Evolutionary conservation across 805 yeast genomes (phyloP).

Genomic region (Monosporozyma yasuniensis): DNA sequence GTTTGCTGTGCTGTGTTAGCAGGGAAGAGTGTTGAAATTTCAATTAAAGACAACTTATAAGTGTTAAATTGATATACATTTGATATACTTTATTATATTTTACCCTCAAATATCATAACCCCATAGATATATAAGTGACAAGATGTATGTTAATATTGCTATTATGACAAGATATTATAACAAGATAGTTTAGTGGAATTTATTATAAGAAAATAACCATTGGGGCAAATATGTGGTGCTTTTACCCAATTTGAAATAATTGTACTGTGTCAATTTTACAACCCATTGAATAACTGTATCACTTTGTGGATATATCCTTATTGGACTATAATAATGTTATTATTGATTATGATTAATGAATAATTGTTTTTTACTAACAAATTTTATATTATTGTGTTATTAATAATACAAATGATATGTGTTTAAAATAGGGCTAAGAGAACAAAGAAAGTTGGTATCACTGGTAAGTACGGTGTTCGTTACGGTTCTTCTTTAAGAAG

Average conservation of each 20-base stretch:
- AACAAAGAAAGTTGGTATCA: conserved; percentile 99
- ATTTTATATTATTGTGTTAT: not conserved
- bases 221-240: too few species aligned
- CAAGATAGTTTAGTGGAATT: too few species aligned
- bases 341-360: too few species aligned
- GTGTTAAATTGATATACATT: not conserved
- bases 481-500: conserved; percentile 99
- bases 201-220: too few species aligned
- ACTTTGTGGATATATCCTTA: too few species aligned
- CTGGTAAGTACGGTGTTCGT: conserved; percentile 99
- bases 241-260: too few species aligned
- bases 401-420: not conserved
- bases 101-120: not conserved
- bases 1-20: too few species aligned
- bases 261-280: not conserved
- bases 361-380: conserved; percentile 5
- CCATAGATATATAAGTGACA: conserved; percentile 8
- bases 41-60: too few species aligned
- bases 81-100: too few species aligned
- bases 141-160: conserved; percentile 9
- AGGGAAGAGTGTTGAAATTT: not conserved
- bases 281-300: too few species aligned
- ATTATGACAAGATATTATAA: too few species aligned
- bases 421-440: conserved; percentile 80
- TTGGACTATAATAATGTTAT: too few species aligned